phyloP scores from a whole-genome alignment of 106 monocot species.

The Acorus calamus region DNA sequence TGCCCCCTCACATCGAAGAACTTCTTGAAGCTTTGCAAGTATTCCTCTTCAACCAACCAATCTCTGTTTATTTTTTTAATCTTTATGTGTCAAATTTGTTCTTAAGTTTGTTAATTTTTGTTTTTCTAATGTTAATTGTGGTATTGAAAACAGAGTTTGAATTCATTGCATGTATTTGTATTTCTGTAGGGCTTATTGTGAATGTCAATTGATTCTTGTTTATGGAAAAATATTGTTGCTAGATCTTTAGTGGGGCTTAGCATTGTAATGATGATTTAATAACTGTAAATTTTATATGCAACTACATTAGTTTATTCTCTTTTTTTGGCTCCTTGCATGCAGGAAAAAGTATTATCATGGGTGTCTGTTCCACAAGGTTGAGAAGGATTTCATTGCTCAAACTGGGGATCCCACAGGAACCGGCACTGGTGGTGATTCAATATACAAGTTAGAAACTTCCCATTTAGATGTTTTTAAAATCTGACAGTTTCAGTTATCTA shows the following conservation, averaged over 20 bases:
- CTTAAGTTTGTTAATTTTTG: background rate
- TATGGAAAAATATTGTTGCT: background rate
- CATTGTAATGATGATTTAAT: background rate
- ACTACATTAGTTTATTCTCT: background rate
- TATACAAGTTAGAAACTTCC: slow-evolving; percentile 60
- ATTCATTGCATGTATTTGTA: background rate
- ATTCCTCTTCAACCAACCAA: background rate
- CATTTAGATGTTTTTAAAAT: background rate
- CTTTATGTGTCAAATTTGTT: background rate
- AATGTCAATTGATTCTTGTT: background rate
- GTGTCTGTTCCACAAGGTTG: slow-evolving; percentile 88
- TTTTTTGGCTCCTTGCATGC: slow-evolving; percentile 3
- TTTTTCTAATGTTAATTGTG: background rate
- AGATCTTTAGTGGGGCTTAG: background rate
- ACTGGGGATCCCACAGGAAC: slow-evolving; percentile 86
- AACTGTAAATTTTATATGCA: background rate
- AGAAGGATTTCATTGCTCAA: slow-evolving; percentile 94
- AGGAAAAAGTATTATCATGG: slow-evolving; percentile 99
- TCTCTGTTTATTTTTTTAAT: background rate
- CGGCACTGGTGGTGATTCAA: slow-evolving; percentile 75
- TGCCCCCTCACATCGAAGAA: slow-evolving; percentile 94
- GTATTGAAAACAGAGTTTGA: background rate
- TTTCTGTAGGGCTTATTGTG: background rate
- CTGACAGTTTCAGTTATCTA: background rate
- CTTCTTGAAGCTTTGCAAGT: slow-evolving; percentile 99